These are phyloP conservation scores for Dactylis glomerata DNA, from an alignment of 176 grass and related monocot genomes.

Conservation along the genomic window DNA sequence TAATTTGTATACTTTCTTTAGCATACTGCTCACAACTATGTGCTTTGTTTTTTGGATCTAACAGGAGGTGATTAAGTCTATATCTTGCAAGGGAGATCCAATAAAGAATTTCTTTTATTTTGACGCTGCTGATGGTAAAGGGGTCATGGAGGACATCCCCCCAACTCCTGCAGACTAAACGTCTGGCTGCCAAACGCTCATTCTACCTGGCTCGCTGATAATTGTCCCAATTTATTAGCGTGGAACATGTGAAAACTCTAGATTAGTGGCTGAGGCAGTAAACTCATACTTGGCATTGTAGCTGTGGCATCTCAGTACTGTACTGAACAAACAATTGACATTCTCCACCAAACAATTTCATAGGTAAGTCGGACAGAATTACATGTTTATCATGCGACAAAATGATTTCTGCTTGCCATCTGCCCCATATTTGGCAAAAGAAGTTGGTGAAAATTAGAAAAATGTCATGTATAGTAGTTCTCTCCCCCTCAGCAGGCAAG, in stretches of 20 bases:
- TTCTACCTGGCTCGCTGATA: constrained; percentile 12
- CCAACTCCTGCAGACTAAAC: constrained; percentile 19
- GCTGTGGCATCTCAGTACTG: not conserved
- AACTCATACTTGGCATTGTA: not conserved
- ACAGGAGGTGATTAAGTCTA: constrained; percentile 91
- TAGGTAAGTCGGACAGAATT: not conserved
- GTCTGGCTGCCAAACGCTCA: not conserved
- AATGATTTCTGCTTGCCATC: not conserved
- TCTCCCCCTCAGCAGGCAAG: no score
- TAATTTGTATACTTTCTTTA: not conserved
- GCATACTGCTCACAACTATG: not conserved
- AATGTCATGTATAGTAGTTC: not conserved
- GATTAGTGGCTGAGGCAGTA: not conserved
- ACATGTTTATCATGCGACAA: not conserved
- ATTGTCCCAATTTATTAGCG: constrained; percentile 9
- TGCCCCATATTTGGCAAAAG: not conserved
- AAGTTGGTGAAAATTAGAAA: not conserved
- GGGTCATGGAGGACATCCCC: constrained; percentile 70
- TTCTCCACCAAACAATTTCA: not conserved
- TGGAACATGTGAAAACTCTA: constrained; percentile 11
- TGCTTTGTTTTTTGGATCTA: not conserved
- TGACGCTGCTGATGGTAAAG: constrained; percentile 70
- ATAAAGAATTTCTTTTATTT: constrained; percentile 97
- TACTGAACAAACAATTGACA: not conserved
- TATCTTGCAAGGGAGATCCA: constrained; percentile 86